Percentiles rank a stretch among this genome's conserved stretches.
Conservation (phyloP, 129 eudicot species). For the Arctium minus region DNA sequence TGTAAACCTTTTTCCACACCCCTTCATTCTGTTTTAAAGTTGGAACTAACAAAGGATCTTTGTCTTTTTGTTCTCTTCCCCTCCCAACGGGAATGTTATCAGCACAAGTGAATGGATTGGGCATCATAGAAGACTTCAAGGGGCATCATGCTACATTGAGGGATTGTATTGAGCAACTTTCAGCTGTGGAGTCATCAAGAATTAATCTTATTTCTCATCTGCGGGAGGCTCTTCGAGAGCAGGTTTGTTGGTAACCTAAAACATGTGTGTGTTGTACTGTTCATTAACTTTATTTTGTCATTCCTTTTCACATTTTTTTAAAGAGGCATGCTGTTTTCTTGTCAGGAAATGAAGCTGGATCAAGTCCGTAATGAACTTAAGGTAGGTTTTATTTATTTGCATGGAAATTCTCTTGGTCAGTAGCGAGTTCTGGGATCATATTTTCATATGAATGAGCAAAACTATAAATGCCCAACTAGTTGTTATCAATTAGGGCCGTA, state of each 20-base stretch:
- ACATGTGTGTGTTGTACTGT: background rate
- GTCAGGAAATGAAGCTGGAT: slow-evolving; percentile 56
- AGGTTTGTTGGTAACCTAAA: slow-evolving; percentile 32
- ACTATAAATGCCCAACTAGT: too few relatives aligned
- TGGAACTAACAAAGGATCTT: too few relatives aligned
- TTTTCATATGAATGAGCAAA: too few relatives aligned
- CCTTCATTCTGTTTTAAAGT: too few relatives aligned
- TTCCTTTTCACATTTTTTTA: background rate
- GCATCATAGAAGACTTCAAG: slow-evolving; percentile 44
- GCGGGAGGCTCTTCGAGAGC: slow-evolving; percentile 60
- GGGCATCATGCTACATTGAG: slow-evolving; percentile 47
- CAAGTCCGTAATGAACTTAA: slow-evolving; percentile 56
- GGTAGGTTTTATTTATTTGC: slow-evolving; percentile 25
- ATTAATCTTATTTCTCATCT: slow-evolving; percentile 50
- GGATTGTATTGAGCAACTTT: slow-evolving; percentile 51
- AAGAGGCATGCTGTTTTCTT: slow-evolving; percentile 11
- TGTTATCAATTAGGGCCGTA: too few relatives aligned
- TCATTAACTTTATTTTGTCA: background rate
- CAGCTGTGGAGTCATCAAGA: slow-evolving; percentile 47
- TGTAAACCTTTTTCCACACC: too few relatives aligned
- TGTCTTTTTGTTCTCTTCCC: too few relatives aligned
- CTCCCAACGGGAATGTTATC: background rate
- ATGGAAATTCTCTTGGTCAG: background rate
- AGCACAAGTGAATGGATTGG: slow-evolving; percentile 28
- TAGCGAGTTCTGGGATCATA: too few relatives aligned